Percentiles rank a stretch among this genome's conserved stretches.
Evolutionary conservation across 345 rosid species (phyloP).

Genomic region (Carallia brachiata): DNA sequence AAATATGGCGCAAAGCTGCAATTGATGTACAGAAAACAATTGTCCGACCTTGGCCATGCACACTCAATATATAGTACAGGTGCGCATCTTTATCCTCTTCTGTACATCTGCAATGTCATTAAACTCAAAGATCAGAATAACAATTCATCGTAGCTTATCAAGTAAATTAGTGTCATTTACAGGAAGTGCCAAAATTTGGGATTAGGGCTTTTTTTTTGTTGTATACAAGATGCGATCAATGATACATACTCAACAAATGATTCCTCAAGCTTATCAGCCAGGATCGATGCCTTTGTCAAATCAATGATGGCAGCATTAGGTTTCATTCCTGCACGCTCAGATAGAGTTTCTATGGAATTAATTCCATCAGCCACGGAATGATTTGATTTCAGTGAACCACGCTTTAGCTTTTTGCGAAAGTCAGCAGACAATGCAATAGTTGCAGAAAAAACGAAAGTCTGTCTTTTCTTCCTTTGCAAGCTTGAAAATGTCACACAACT

Average conservation of each 20-base stretch:
- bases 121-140: background rate
- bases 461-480: conserved; percentile 79
- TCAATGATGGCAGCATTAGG: conserved; percentile 81
- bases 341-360: conserved; percentile 79
- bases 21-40: conserved; percentile 95
- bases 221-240: conserved; percentile 10
- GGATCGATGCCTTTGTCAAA: conserved; percentile 70
- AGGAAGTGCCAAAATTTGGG: background rate
- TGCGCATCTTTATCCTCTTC: conserved; percentile 91
- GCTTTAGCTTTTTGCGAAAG: conserved; percentile 93
- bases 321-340: conserved; percentile 90
- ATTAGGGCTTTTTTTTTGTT: background rate
- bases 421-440: conserved; percentile 87
- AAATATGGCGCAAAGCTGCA: conserved; percentile 86
- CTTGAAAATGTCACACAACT: conserved; percentile 55
- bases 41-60: conserved; percentile 91
- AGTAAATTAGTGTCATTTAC: background rate
- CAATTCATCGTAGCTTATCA: background rate
- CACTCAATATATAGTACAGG: conserved; percentile 78
- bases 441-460: conserved; percentile 94
- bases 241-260: conserved; percentile 68
- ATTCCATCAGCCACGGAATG: conserved; percentile 49
- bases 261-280: conserved; percentile 82
- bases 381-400: conserved; percentile 57
- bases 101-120: conserved; percentile 55